Conservation (phyloP, 2,329 filamentous ascomycete genomes). For the Aspergillus brasiliensis region DNA sequence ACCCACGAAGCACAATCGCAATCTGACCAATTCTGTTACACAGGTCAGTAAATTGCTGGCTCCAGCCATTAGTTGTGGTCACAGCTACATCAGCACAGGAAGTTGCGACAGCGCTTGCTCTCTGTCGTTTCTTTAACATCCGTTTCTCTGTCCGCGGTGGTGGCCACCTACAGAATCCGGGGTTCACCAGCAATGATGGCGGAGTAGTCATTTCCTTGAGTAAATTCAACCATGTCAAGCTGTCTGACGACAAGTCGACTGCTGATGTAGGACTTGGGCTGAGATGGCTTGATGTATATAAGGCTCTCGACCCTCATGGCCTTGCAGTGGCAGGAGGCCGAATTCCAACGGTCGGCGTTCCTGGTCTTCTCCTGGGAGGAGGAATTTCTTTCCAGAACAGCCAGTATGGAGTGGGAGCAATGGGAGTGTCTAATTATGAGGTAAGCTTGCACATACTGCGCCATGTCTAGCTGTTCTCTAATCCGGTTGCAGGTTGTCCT, state of each 20-base stretch:
- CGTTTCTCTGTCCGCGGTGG: conserved; percentile 12
- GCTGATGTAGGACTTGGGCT: conserved; percentile 50
- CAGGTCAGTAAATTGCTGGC: conserved; percentile 14
- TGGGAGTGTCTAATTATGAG: conserved; percentile 17
- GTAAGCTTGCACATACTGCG: conserved; percentile 3
- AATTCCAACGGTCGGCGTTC: conserved; percentile 46
- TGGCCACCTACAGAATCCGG: conserved; percentile 20
- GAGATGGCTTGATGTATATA: conserved; percentile 49
- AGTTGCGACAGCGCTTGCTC: conserved; percentile 3
- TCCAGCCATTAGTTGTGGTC: conserved; percentile 10
- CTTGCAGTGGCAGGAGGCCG: conserved; percentile 50
- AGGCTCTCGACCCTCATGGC: conserved; percentile 41
- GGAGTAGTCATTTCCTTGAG: conserved; percentile 55
- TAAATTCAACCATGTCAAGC: conserved; percentile 39
- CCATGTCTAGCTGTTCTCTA: background rate
- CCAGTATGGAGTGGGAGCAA: conserved; percentile 17
- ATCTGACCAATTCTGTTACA: background rate
- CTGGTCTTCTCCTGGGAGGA: conserved; percentile 49
- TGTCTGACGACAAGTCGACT: conserved; percentile 37
- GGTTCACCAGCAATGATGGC: conserved; percentile 20
- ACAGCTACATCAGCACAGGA: conserved; percentile 4
- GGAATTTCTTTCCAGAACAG: conserved; percentile 19
- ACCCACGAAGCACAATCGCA: background rate
- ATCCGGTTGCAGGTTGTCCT: conserved; percentile 16
- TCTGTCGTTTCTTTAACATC: conserved; percentile 1